phyloP scores from a whole-genome alignment of 2,329 filamentous ascomycete genomes.

The Cladosporium austrohemisphaericum region DNA sequence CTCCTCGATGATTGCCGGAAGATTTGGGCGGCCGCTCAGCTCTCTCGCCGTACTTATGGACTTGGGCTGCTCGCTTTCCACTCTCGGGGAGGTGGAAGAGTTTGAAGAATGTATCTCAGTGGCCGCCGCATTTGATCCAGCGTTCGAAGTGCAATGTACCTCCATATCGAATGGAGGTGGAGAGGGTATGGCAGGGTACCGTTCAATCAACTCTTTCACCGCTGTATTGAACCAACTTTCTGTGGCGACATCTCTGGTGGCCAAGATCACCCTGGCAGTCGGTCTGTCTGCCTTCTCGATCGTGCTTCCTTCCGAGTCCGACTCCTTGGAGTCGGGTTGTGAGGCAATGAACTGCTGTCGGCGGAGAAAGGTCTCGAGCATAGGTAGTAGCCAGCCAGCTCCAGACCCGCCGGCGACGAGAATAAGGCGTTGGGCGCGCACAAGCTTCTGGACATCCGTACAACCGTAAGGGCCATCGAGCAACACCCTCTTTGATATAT shows the following conservation, averaged over 20 bases:
- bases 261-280: conserved; percentile 32
- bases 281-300: conserved; percentile 14
- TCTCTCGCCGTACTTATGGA: too few species aligned
- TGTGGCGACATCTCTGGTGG: conserved; percentile 35
- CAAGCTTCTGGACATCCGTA: conserved; percentile 37
- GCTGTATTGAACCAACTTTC: conserved; percentile 36
- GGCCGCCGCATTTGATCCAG: too few species aligned
- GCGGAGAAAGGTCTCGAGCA: conserved; percentile 42
- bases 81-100: too few species aligned
- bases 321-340: too few species aligned
- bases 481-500: conserved; percentile 42
- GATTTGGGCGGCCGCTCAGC: conserved; percentile 32
- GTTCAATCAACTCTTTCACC: conserved; percentile 29
- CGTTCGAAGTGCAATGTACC: too few species aligned
- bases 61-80: too few species aligned
- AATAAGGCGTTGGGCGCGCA: conserved; percentile 42
- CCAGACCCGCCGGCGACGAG: conserved; percentile 56
- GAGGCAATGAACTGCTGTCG: too few species aligned
- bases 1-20: conserved; percentile 26
- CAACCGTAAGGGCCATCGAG: conserved; percentile 60
- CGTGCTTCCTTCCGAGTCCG: background rate
- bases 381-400: conserved; percentile 49
- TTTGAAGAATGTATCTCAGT: too few species aligned
- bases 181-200: conserved; percentile 17
- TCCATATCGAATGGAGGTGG: too few species aligned